Evolutionary conservation across 768 basidiomycete species (phyloP), one percentile per base, ranked within the genome.

Genomic region (Collybia sordida): DNA sequence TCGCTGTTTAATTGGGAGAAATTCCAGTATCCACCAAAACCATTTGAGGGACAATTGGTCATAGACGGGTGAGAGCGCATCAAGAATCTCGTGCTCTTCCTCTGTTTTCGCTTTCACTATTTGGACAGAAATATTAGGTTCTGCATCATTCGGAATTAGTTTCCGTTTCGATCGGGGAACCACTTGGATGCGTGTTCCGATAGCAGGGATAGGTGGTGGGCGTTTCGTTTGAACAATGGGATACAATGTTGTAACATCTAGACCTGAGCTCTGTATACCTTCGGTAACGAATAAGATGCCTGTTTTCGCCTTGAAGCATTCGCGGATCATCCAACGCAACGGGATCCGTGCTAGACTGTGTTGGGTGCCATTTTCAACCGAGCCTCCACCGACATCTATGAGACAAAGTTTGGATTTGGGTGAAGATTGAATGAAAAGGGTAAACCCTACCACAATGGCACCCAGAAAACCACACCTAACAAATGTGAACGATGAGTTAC

Each of bases 271-370:
- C 8, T 61, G 63, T 27, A 86, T 72, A 38, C 66, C 66, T 12
- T 73, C 66, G 0, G 74, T 63, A 28, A 77, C 64, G 65, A 88
- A 88, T 56, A 85, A 67, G 38, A 82, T 78, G 1, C 77, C 77
- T 2, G 72, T 69, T 0, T 75, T 55, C 3, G 69, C 47, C 21
- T 65, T 62, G 66, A 82, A 77, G 54, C 71, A 74, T 52, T 83
- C 73, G 45, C 81, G 75, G 52, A 83, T 63, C 80, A 83, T 82
- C 82, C 82, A 79, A 3, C 70, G 66, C 3, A 79, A 62, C 0
- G 75, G 58, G 15, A 76, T 71, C 40, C 69, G 67, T 1, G 74
- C 66, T 5, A 79, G 68, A 8, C 61, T 64, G 12, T 66, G 62
- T 1, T 48, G 34, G 3, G 54, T 59, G 9, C 57, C 59, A 51